Percentiles rank a stretch among this genome's conserved stretches.
Conservation (phyloP, 2,329 filamentous ascomycete species). For the Exophiala aquamarina region DNA sequence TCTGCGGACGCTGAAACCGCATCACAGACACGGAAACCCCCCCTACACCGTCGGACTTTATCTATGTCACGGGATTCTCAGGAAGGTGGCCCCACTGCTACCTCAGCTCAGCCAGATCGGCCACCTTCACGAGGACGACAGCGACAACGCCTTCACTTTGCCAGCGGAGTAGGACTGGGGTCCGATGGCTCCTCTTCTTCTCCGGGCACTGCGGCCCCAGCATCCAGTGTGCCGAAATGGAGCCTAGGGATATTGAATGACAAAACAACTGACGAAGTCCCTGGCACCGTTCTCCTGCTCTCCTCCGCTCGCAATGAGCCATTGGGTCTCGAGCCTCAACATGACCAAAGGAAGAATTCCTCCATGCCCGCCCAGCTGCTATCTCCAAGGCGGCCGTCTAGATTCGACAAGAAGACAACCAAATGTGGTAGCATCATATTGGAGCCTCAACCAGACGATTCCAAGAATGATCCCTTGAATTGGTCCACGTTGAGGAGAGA, state of each 20-base stretch:
- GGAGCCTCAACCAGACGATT: slow-evolving; percentile 89
- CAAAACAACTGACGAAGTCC: slow-evolving; percentile 78
- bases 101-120: too few species aligned
- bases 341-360: slow-evolving; percentile 48
- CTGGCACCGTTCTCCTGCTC: slow-evolving; percentile 65
- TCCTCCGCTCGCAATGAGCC: slow-evolving; percentile 63
- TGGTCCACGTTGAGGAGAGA: slow-evolving; percentile 85
- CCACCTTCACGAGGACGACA: too few species aligned
- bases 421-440: slow-evolving; percentile 80
- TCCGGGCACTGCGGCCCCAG: background rate
- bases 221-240: slow-evolving; percentile 43
- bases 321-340: slow-evolving; percentile 60
- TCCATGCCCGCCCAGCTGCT: slow-evolving; percentile 49
- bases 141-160: too few species aligned
- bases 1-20: too few species aligned
- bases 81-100: too few species aligned
- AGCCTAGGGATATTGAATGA: slow-evolving; percentile 82
- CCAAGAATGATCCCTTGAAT: slow-evolving; percentile 86
- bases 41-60: too few species aligned
- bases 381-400: slow-evolving; percentile 35
- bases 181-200: too few species aligned
- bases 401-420: slow-evolving; percentile 68
- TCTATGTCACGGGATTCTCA: too few species aligned
- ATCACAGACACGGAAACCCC: too few species aligned
- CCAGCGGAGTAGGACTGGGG: too few species aligned